A percentile compares a stretch with the other conserved stretches of the same genome.
These are phyloP conservation scores for Aquanectria penicillioides DNA, from an alignment of 2,329 filamentous ascomycete species.

Conservation along the genomic window DNA sequence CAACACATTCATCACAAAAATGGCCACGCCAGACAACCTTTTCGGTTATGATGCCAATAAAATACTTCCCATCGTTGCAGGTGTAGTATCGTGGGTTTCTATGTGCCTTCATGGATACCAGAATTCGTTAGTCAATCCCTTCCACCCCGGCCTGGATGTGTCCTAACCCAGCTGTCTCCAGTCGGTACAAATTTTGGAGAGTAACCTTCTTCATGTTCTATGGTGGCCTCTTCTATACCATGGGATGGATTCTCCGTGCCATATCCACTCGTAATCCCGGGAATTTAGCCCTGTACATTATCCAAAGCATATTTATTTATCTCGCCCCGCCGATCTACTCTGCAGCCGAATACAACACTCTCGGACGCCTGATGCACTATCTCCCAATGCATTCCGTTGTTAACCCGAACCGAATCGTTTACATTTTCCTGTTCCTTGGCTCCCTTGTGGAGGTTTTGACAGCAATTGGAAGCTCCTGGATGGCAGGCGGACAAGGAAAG, in stretches of 20 bases:
- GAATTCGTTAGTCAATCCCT: conserved; percentile 24
- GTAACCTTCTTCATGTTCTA: conserved; percentile 43
- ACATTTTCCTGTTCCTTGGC: conserved; percentile 40
- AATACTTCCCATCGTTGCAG: conserved; percentile 32
- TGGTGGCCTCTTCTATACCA: conserved; percentile 33
- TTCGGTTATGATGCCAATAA: conserved; percentile 40
- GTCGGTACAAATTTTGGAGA: conserved; percentile 38
- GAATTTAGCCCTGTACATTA: conserved; percentile 36
- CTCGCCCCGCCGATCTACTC: conserved; percentile 38
- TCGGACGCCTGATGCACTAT: conserved; percentile 40
- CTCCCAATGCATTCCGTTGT: conserved; percentile 39
- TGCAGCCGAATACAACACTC: conserved; percentile 40
- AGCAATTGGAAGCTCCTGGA: conserved; percentile 38
- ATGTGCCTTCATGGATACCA: conserved; percentile 29
- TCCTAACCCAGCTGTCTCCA: not conserved
- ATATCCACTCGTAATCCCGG: conserved; percentile 32
- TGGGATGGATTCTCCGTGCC: conserved; percentile 34
- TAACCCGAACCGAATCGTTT: conserved; percentile 40
- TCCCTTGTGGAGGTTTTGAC: conserved; percentile 36
- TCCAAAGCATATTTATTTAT: conserved; percentile 39
- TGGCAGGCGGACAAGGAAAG: conserved; percentile 34
- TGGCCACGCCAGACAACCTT: conserved; percentile 32
- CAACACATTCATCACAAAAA: not conserved
- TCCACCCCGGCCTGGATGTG: not conserved
- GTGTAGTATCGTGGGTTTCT: conserved; percentile 32